Conservation (phyloP, 176 grass and related monocot species). For the Puya raimondii region DNA sequence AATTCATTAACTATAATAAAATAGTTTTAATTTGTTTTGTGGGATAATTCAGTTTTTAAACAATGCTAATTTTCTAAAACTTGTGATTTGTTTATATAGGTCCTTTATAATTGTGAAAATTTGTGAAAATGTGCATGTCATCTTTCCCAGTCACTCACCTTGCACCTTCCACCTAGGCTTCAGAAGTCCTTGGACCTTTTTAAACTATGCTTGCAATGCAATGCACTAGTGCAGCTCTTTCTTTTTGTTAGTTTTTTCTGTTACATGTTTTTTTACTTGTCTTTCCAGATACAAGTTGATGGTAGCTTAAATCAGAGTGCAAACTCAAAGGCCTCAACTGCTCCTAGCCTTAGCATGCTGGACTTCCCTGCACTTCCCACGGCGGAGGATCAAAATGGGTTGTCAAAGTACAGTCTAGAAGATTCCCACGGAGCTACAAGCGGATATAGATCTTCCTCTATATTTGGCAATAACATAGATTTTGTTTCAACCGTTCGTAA, state of each 20-base stretch:
- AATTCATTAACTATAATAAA: too few species aligned
- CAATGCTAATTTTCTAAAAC: too few species aligned
- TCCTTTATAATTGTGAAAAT: too few species aligned
- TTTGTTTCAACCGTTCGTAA: conserved; percentile 87
- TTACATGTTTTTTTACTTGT: conserved; percentile 5
- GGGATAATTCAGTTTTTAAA: too few species aligned
- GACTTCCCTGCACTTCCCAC: conserved; percentile 77
- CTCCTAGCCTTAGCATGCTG: conserved; percentile 64
- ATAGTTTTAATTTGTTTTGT: too few species aligned
- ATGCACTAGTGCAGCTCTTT: background rate
- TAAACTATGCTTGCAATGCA: too few species aligned
- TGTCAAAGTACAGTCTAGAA: conserved; percentile 29
- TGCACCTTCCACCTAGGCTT: too few species aligned
- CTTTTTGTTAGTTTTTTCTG: background rate
- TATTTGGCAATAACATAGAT: conserved; percentile 49
- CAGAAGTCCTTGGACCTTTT: too few species aligned
- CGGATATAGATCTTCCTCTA: conserved; percentile 25
- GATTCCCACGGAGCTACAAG: conserved; percentile 35
- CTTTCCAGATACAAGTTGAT: conserved; percentile 86
- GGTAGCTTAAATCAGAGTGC: conserved; percentile 31
- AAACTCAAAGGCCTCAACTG: conserved; percentile 30
- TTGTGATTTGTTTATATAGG: too few species aligned
- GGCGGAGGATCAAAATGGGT: conserved; percentile 47
- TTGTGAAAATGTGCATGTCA: too few species aligned
- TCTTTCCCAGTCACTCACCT: too few species aligned